These are phyloP conservation scores for Plicaturopsis crispa DNA, from an alignment of 768 basidiomycete species.

Conservation along the genomic window DNA sequence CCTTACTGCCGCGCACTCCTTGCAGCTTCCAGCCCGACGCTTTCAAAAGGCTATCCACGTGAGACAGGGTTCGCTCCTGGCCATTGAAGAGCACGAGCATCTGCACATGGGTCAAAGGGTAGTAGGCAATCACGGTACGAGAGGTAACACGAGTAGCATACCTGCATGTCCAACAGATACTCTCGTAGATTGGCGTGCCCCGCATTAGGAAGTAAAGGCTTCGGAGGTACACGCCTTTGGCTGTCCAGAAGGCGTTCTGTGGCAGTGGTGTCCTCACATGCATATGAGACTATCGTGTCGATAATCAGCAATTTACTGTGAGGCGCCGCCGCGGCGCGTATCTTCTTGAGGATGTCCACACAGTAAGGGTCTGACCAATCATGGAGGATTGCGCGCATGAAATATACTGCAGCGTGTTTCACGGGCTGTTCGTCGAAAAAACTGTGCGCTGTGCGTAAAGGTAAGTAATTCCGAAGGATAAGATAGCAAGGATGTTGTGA, in stretches of 20 bases:
- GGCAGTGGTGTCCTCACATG: no score
- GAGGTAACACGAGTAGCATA: slow-evolving; percentile 9
- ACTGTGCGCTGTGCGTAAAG: slow-evolving; percentile 19
- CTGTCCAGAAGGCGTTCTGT: no score
- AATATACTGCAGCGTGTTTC: slow-evolving; percentile 18
- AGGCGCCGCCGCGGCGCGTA: slow-evolving; percentile 26
- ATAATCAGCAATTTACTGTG: slow-evolving; percentile 32
- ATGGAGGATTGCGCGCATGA: slow-evolving; percentile 17
- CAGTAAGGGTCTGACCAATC: slow-evolving; percentile 18
- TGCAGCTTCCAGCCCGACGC: slow-evolving; percentile 27
- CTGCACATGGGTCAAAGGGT: slow-evolving; percentile 12
- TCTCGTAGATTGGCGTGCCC: slow-evolving; percentile 6
- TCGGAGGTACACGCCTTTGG: not conserved
- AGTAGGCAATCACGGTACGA: no score
- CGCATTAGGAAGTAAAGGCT: slow-evolving; percentile 7
- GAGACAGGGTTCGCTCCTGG: slow-evolving; percentile 28
- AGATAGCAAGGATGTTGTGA: no score
- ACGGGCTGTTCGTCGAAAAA: slow-evolving; percentile 22
- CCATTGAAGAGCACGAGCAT: slow-evolving; percentile 32
- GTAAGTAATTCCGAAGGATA: no score
- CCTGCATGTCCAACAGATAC: slow-evolving; percentile 9
- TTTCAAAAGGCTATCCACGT: slow-evolving; percentile 20
- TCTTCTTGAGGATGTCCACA: slow-evolving; percentile 25
- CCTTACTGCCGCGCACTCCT: slow-evolving; percentile 15
- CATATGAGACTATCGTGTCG: slow-evolving; percentile 31